Evolutionary conservation across 2,329 filamentous ascomycete genomes (phyloP).

Genomic region (Cytospora chrysosperma): DNA sequence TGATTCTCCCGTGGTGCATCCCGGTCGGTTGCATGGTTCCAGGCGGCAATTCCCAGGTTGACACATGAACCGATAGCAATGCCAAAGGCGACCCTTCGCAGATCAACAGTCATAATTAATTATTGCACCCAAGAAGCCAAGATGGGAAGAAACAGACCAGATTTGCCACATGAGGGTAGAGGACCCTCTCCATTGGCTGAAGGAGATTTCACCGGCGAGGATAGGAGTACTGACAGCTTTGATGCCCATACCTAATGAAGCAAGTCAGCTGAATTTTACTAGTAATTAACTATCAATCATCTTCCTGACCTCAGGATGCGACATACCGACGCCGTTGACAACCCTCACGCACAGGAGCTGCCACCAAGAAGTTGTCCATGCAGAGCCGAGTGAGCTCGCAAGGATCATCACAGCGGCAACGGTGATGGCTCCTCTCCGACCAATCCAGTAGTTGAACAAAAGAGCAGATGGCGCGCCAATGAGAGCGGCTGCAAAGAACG

Average conservation of each 20-base stretch:
- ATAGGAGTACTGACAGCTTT: constrained; percentile 50
- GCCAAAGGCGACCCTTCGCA: constrained; percentile 35
- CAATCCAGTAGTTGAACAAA: constrained; percentile 42
- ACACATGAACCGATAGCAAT: constrained; percentile 38
- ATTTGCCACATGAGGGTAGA: constrained; percentile 49
- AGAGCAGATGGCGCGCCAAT: constrained; percentile 41
- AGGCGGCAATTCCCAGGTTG: constrained; percentile 38
- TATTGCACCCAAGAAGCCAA: not conserved
- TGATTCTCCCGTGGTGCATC: constrained; percentile 13
- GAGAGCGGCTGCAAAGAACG: constrained; percentile 40
- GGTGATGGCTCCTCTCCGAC: constrained; percentile 41
- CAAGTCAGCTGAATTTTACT: not conserved
- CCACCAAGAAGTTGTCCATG: constrained; percentile 36
- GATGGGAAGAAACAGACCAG: constrained; percentile 32
- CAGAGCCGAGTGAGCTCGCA: constrained; percentile 39
- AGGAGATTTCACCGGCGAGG: constrained; percentile 46
- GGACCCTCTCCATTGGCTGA: constrained; percentile 48
- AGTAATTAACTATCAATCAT: too few species aligned
- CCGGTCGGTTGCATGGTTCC: constrained; percentile 9
- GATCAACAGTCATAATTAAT: not conserved
- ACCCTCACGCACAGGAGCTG: constrained; percentile 37
- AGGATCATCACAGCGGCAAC: constrained; percentile 41
- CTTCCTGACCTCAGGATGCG: not conserved
- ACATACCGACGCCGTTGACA: constrained; percentile 40
- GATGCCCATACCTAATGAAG: constrained; percentile 43